These are phyloP conservation scores for Tuber aestivum DNA, from an alignment of 495 filamentous ascomycete genomes.

Conservation along the genomic window DNA sequence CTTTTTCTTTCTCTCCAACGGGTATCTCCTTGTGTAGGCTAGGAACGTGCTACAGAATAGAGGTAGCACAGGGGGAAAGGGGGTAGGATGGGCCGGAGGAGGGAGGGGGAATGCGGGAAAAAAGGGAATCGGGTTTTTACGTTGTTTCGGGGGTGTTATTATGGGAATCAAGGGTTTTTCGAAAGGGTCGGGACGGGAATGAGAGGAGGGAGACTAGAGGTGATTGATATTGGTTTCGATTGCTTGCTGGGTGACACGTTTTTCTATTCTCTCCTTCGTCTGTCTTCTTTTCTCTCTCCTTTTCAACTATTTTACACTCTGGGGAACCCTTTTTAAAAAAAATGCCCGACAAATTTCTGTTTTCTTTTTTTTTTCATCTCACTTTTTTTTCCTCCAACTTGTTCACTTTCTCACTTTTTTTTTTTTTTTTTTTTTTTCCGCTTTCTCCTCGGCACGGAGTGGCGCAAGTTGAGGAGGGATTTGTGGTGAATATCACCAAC, in stretches of 20 bases:
- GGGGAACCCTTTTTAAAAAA: conserved; percentile 25
- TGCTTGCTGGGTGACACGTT: conserved; percentile 30
- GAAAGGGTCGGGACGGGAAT: background rate
- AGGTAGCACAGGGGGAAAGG: background rate
- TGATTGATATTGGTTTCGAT: conserved; percentile 26
- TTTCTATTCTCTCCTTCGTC: background rate
- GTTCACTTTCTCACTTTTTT: conserved; percentile 25
- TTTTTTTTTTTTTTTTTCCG: conserved; percentile 30
- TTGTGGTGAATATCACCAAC: conserved; percentile 36
- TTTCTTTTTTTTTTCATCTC: background rate
- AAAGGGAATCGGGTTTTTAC: background rate
- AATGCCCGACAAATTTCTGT: background rate
- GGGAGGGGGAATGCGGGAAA: background rate
- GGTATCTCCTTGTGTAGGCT: background rate
- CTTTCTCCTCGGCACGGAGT: conserved; percentile 29
- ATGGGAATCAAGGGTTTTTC: conserved; percentile 1
- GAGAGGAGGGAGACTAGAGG: background rate
- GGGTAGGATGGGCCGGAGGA: background rate
- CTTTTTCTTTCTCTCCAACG: background rate
- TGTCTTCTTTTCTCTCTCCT: background rate
- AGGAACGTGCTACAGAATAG: background rate
- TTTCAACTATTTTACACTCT: background rate
- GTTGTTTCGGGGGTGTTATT: background rate
- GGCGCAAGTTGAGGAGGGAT: conserved; percentile 32
- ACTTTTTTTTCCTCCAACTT: conserved; percentile 22